Evolutionary conservation across 108 stramenopile genomes (phyloP).

Genomic region (Nitzschia sp.): DNA sequence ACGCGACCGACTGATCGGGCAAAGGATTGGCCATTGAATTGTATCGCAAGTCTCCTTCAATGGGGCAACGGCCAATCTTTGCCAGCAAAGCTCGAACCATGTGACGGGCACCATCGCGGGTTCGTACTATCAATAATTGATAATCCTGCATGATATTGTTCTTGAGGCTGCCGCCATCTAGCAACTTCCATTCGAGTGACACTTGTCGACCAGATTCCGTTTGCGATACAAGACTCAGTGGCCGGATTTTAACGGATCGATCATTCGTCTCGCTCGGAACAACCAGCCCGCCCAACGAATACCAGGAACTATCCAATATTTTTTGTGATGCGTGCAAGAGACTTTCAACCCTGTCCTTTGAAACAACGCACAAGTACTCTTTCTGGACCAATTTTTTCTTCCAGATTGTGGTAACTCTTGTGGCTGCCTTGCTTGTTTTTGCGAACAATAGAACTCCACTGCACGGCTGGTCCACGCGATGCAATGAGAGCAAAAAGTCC

Average conservation of each 20-base stretch:
- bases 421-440: conserved; percentile 79
- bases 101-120: conserved; percentile 79
- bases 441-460: conserved; percentile 76
- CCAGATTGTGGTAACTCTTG: conserved; percentile 72
- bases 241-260: conserved; percentile 1
- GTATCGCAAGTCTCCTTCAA: conserved; percentile 82
- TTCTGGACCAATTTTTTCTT: conserved; percentile 59
- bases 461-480: conserved; percentile 89
- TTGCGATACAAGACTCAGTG: neutral
- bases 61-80: conserved; percentile 55
- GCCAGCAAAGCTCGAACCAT: conserved; percentile 80
- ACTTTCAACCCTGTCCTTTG: neutral
- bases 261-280: neutral
- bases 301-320: neutral
- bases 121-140: conserved; percentile 45
- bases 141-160: conserved; percentile 5
- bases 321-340: neutral
- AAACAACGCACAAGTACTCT: conserved; percentile 42
- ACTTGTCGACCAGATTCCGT: neutral
- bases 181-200: conserved; percentile 46
- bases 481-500: conserved; percentile 73
- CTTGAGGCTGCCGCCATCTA: conserved; percentile 19
- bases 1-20: conserved; percentile 77
- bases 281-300: neutral
- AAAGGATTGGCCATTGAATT: conserved; percentile 41